Evolutionary conservation across 2,329 filamentous ascomycete species (phyloP), one percentile per base, ranked within the genome.

Genomic region (Bipolaris bicolor): DNA sequence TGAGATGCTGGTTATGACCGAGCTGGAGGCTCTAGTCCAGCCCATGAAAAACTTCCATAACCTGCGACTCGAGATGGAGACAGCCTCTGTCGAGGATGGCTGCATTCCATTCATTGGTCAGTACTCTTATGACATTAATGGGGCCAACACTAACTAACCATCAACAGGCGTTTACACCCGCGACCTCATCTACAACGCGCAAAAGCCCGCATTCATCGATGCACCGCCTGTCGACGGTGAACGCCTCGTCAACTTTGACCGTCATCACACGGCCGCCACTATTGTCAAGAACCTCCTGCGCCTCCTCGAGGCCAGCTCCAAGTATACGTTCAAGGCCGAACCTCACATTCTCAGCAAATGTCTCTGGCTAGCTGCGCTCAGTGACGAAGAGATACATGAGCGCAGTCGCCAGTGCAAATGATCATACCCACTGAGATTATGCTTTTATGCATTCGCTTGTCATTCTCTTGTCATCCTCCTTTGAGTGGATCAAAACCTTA

Each of bases 31-130:
- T 5, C 82, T 95, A 10, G 88, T 94, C 22, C 90, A 90, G 33
- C 91, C 91, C 1, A 85, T 88, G 34, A 85, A 88, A 63, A 95
- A 94, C 72, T 95, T 94, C 66, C 84, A 90, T 73, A 89, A 85
- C 62, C 81, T 95, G 15, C 85, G 91, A 40, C 84, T 87, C 0
- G 91, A 94, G 76, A 95, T 94, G 91, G 91, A 95, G 74, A 82
- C 81, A 7, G 80, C 81, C 18, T 81, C 81, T 58, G 85, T 85
- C 1, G 88, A 91, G 52, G 82, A 83, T 36, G 90, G 90, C 1
- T 94, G 91, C 67, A 93, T 95, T 59, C 91, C 91, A 0, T 94
- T 95, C 71, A 89, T 95, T 46, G 91, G 88, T 56, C 88, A 89
- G 80, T 36, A 13, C 11, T 4, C 2, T 22, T 20, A 31, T 16